Conservation (phyloP, 495 filamentous ascomycete species). For the Penicillium paradoxum region DNA sequence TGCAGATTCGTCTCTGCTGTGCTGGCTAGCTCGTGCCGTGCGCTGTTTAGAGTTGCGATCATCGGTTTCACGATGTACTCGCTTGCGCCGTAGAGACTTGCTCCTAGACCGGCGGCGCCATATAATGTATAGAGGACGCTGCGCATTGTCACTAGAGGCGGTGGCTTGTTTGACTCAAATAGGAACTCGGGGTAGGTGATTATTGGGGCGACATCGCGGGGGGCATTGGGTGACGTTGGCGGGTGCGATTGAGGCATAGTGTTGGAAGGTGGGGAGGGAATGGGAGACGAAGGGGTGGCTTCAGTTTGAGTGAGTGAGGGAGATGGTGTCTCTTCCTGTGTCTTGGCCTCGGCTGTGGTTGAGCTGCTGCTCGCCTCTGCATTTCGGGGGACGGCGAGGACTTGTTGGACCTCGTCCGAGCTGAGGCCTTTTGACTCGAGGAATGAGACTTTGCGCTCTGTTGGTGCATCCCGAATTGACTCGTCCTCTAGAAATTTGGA, state of each 20-base stretch:
- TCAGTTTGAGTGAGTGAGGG: conserved; percentile 16
- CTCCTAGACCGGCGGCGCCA: conserved; percentile 62
- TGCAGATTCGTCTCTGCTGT: conserved; percentile 60
- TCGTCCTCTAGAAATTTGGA: conserved; percentile 75
- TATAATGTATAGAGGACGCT: conserved; percentile 76
- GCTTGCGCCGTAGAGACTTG: conserved; percentile 73
- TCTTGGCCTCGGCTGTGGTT: conserved; percentile 18
- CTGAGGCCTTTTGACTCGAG: conserved; percentile 74
- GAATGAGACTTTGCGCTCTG: conserved; percentile 71
- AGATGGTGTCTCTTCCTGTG: conserved; percentile 9
- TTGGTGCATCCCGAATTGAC: conserved; percentile 62
- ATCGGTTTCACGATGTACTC: conserved; percentile 81
- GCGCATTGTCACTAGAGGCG: conserved; percentile 71
- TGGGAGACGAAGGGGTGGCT: conserved; percentile 13
- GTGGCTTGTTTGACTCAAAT: conserved; percentile 55
- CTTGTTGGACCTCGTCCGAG: conserved; percentile 58
- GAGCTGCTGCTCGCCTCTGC: conserved; percentile 24
- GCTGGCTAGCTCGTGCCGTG: conserved; percentile 75
- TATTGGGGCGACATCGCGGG: conserved; percentile 69
- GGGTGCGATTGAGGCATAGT: conserved; percentile 18
- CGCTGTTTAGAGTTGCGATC: conserved; percentile 63
- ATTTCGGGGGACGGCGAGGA: conserved; percentile 52
- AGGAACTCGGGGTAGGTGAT: conserved; percentile 98
- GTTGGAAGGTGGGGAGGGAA: conserved; percentile 6
- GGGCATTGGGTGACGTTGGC: conserved; percentile 14